Evolutionary conservation across 2,329 filamentous ascomycete species (phyloP).

Genomic region (Trichoderma sp.): DNA sequence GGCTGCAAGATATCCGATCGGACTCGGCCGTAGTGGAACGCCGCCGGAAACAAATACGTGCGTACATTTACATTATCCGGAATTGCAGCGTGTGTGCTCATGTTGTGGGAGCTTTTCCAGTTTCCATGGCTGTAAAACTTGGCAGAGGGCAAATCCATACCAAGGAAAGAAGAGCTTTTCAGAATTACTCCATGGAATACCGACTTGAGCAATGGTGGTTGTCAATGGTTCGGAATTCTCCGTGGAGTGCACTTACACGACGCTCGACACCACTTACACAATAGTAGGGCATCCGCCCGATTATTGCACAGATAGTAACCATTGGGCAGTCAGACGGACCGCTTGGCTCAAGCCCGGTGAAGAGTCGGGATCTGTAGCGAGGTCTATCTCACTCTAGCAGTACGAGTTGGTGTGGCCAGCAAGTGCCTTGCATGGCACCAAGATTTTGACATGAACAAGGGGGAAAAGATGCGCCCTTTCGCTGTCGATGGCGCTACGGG

Average conservation of each 20-base stretch:
- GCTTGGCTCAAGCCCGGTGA: conserved; percentile 6
- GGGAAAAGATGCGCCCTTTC: background rate
- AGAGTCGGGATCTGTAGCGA: conserved; percentile 14
- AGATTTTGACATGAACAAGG: background rate
- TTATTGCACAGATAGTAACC: background rate
- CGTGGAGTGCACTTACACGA: too few species aligned
- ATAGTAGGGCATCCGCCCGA: background rate
- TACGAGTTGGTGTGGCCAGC: background rate
- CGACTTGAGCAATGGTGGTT: too few species aligned
- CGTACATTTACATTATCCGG: too few species aligned
- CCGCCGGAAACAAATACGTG: background rate
- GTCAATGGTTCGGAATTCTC: too few species aligned
- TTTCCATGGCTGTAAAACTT: too few species aligned
- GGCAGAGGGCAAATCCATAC: too few species aligned
- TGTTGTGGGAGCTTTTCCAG: too few species aligned
- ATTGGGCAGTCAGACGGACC: background rate
- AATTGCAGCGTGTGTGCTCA: too few species aligned
- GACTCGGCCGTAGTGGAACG: conserved; percentile 15
- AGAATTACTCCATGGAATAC: too few species aligned
- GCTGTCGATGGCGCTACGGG: background rate
- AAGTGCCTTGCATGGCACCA: conserved; percentile 25
- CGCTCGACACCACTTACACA: too few species aligned
- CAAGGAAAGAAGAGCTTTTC: too few species aligned
- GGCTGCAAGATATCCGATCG: conserved; percentile 22
- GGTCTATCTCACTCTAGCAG: background rate